These are phyloP conservation scores for Narthecium ossifragum DNA, from an alignment of 106 monocot genomes.

Conservation along the genomic window DNA sequence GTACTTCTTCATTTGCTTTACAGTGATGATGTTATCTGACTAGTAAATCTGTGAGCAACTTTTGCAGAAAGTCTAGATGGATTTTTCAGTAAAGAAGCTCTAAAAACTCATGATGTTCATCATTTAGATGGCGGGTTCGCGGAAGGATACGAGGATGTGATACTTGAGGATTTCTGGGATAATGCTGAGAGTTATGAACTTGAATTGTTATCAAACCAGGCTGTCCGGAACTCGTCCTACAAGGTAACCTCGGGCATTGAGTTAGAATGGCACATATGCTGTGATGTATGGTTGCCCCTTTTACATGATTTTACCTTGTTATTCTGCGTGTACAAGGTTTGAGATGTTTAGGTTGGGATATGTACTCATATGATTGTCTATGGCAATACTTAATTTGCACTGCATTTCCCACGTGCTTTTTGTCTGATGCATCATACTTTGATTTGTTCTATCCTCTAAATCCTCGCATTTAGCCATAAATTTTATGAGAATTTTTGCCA, in stretches of 20 bases:
- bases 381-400: too few species aligned
- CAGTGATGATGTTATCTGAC: background rate
- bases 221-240: constrained; percentile 4
- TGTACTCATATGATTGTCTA: too few species aligned
- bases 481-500: too few species aligned
- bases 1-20: background rate
- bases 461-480: too few species aligned
- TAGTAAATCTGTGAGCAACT: background rate
- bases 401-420: too few species aligned
- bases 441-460: too few species aligned
- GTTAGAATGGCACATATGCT: background rate
- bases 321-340: background rate
- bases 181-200: constrained; percentile 21
- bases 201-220: constrained; percentile 2
- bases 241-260: constrained; percentile 17
- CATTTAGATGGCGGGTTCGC: background rate
- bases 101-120: background rate
- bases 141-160: constrained; percentile 22
- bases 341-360: too few species aligned
- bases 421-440: too few species aligned
- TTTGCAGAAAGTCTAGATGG: background rate
- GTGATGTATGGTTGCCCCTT: background rate
- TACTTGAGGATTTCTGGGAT: constrained; percentile 12
- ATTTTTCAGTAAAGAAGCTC: background rate
- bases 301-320: background rate